These are phyloP conservation scores for Candida boleticola DNA, from an alignment of 805 yeast species.

Conservation along the genomic window DNA sequence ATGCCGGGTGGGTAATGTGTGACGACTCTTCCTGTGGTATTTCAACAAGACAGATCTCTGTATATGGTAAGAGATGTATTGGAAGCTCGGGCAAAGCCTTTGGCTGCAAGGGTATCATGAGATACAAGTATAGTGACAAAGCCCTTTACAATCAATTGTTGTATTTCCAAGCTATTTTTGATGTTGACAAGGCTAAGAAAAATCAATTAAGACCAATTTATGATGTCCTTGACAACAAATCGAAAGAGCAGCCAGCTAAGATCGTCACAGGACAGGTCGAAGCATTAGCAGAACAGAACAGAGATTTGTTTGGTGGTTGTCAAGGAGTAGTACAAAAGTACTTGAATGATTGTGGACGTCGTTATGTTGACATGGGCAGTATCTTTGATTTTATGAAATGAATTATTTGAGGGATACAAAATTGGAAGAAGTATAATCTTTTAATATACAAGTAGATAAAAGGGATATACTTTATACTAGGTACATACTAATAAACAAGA, in stretches of 20 bases:
- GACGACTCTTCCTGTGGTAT: constrained; percentile 82
- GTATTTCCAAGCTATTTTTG: constrained; percentile 76
- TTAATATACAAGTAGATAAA: no score
- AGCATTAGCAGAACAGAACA: constrained; percentile 79
- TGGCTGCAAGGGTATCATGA: constrained; percentile 79
- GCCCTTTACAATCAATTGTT: constrained; percentile 82
- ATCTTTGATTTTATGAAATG: constrained; percentile 63
- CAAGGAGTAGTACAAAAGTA: constrained; percentile 68
- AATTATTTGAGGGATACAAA: background rate
- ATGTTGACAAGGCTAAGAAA: constrained; percentile 71
- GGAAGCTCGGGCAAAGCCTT: constrained; percentile 59
- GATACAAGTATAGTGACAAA: constrained; percentile 72
- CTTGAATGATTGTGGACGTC: constrained; percentile 76
- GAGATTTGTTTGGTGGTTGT: constrained; percentile 54
- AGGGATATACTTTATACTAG: no score
- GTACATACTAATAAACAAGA: no score
- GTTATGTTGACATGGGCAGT: constrained; percentile 81
- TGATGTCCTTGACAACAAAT: constrained; percentile 24
- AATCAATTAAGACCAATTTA: constrained; percentile 54
- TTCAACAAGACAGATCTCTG: constrained; percentile 80
- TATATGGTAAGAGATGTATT: constrained; percentile 84
- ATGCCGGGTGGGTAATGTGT: constrained; percentile 83
- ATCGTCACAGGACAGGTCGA: constrained; percentile 54
- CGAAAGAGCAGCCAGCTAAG: constrained; percentile 21
- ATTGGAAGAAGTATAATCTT: no score